phyloP scores from a whole-genome alignment of 371 early-diverging fungal species.

The Capillidium rhysosporum region DNA sequence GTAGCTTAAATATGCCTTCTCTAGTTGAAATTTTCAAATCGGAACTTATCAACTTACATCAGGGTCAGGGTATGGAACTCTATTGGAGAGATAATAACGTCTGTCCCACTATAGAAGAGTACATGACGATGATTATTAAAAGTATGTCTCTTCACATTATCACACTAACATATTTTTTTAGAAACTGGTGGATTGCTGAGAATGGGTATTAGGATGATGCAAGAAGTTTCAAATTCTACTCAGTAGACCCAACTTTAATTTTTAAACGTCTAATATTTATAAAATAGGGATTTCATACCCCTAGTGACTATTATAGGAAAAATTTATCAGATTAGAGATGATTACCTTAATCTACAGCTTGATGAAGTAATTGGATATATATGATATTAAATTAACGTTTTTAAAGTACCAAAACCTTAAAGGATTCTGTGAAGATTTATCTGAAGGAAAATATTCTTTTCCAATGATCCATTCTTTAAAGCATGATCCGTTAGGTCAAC shows the following conservation, averaged over 20 bases:
- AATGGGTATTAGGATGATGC: slow-evolving; percentile 82
- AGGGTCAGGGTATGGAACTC: slow-evolving; percentile 86
- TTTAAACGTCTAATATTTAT: neutral
- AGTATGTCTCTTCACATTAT: slow-evolving; percentile 27
- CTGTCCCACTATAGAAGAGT: slow-evolving; percentile 75
- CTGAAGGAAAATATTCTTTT: slow-evolving; percentile 95
- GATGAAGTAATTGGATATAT: slow-evolving; percentile 24
- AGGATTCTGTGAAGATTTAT: slow-evolving; percentile 92
- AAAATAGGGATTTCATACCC: slow-evolving; percentile 41
- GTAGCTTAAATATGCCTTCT: slow-evolving; percentile 35
- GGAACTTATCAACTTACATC: slow-evolving; percentile 75
- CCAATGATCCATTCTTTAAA: slow-evolving; percentile 79
- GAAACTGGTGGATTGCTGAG: slow-evolving; percentile 91
- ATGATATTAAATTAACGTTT: neutral
- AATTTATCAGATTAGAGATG: slow-evolving; percentile 91
- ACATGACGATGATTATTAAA: slow-evolving; percentile 74
- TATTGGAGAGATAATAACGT: slow-evolving; percentile 71
- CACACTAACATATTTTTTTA: slow-evolving; percentile 11
- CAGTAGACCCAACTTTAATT: slow-evolving; percentile 15
- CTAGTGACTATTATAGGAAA: slow-evolving; percentile 78
- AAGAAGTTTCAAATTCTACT: slow-evolving; percentile 27
- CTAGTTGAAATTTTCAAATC: slow-evolving; percentile 69
- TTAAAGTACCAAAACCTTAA: slow-evolving; percentile 68
- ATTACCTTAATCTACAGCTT: slow-evolving; percentile 81
- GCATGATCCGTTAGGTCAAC: slow-evolving; percentile 30